Conservation (phyloP, 768 basidiomycete species). For the Panellus pusillus region DNA sequence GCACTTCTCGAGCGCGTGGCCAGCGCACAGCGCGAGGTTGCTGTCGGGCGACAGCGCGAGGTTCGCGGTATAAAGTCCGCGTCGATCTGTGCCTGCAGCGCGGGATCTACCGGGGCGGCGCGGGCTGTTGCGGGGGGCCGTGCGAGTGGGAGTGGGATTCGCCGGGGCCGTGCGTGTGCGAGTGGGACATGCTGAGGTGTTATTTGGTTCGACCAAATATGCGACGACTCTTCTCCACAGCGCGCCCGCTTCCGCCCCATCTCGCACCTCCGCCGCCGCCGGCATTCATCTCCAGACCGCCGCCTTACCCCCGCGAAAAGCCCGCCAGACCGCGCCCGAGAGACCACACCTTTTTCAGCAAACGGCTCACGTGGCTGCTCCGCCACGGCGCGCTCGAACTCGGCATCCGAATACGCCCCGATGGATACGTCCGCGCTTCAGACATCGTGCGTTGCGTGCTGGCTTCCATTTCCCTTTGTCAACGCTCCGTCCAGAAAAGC, state of each 20-base stretch:
- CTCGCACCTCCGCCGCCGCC: no score
- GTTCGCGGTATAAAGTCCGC: slow-evolving; percentile 63
- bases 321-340: background rate
- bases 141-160: slow-evolving; percentile 52
- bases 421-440: slow-evolving; percentile 72
- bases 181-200: slow-evolving; percentile 50
- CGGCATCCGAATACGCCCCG: slow-evolving; percentile 60
- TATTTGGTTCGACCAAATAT: no score
- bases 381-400: slow-evolving; percentile 69
- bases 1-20: slow-evolving; percentile 76
- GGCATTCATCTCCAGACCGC: no score
- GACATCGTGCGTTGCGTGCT: slow-evolving; percentile 60
- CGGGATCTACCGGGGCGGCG: slow-evolving; percentile 59
- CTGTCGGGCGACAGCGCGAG: slow-evolving; percentile 57
- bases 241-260: background rate
- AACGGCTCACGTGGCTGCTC: slow-evolving; percentile 50
- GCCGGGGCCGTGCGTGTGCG: slow-evolving; percentile 62
- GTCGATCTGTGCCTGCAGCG: slow-evolving; percentile 76
- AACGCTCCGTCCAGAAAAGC: background rate
- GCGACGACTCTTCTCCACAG: slow-evolving; percentile 3
- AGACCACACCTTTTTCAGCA: background rate
- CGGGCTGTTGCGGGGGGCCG: slow-evolving; percentile 37
- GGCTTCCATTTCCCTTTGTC: background rate
- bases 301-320: background rate
- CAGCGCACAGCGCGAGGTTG: slow-evolving; percentile 57